Percentiles rank a stretch among this genome's conserved stretches.
Evolutionary conservation across 306 rosid genomes (phyloP).

Genomic region (Castanea crenata): DNA sequence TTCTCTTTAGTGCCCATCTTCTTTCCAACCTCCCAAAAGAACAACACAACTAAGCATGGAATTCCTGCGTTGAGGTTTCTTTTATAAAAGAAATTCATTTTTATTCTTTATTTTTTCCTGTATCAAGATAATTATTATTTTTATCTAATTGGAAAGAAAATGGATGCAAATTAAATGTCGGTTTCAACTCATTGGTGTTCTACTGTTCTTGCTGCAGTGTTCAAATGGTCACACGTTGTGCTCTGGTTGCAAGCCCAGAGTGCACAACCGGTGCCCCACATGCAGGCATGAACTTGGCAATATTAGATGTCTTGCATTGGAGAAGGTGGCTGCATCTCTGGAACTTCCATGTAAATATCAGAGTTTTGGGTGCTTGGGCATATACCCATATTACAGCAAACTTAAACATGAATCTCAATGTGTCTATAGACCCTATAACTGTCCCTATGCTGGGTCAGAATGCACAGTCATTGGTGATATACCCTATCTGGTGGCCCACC

Average conservation of each 20-base stretch:
- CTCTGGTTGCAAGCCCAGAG: conserved; percentile 92
- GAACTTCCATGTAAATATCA: conserved; percentile 93
- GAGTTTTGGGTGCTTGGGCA: conserved; percentile 73
- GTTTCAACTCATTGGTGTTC: not conserved
- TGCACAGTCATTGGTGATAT: conserved; percentile 79
- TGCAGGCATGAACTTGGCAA: conserved; percentile 94
- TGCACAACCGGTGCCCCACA: conserved; percentile 94
- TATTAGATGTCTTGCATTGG: conserved; percentile 91
- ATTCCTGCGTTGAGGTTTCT: no score
- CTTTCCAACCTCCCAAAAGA: no score
- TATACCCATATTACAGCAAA: conserved; percentile 93
- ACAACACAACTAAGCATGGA: no score
- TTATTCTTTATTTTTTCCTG: not conserved
- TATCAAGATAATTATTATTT: not conserved
- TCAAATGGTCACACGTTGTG: conserved; percentile 94
- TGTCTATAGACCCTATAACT: conserved; percentile 69
- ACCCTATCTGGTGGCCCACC: conserved; percentile 74
- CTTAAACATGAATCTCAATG: conserved; percentile 90
- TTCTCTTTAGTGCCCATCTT: no score
- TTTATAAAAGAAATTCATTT: no score
- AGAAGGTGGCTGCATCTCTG: conserved; percentile 92
- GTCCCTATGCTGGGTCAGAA: conserved; percentile 97
- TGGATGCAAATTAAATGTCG: not conserved
- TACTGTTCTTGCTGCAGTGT: conserved; percentile 54
- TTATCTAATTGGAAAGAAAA: not conserved